Evolutionary conservation across 495 filamentous ascomycete species (phyloP).

Genomic region (Echria macrotheca): DNA sequence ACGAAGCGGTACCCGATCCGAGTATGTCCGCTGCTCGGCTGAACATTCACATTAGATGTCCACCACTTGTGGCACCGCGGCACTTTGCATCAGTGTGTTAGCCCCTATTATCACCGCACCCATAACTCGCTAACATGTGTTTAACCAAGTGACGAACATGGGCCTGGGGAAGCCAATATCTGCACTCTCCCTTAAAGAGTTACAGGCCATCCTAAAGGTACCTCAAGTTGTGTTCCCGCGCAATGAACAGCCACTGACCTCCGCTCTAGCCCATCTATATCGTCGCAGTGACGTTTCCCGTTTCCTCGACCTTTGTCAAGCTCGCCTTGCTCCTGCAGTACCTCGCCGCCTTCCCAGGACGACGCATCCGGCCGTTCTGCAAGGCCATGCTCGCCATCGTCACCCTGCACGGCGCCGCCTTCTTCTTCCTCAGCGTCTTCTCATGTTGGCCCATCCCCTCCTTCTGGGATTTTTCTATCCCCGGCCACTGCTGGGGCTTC

Average conservation of each 20-base stretch:
- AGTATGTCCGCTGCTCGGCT: neutral
- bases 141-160: neutral
- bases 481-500: conserved; percentile 25
- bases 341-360: conserved; percentile 23
- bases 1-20: too few species aligned
- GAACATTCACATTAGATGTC: neutral
- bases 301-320: conserved; percentile 30
- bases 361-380: conserved; percentile 6
- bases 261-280: conserved; percentile 23
- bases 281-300: conserved; percentile 23
- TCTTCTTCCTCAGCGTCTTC: conserved; percentile 38
- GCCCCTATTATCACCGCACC: neutral
- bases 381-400: conserved; percentile 21
- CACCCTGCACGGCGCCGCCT: conserved; percentile 25
- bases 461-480: conserved; percentile 31
- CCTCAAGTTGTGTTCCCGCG: too few species aligned
- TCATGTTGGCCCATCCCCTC: conserved; percentile 37
- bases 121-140: neutral
- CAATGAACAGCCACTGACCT: too few species aligned
- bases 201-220: neutral
- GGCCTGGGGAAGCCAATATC: neutral
- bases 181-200: neutral
- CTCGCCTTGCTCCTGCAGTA: conserved; percentile 32
- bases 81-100: conserved; percentile 1
- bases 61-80: neutral